Conservation (phyloP, 2,329 filamentous ascomycete species). For the Cercospora sp. region DNA sequence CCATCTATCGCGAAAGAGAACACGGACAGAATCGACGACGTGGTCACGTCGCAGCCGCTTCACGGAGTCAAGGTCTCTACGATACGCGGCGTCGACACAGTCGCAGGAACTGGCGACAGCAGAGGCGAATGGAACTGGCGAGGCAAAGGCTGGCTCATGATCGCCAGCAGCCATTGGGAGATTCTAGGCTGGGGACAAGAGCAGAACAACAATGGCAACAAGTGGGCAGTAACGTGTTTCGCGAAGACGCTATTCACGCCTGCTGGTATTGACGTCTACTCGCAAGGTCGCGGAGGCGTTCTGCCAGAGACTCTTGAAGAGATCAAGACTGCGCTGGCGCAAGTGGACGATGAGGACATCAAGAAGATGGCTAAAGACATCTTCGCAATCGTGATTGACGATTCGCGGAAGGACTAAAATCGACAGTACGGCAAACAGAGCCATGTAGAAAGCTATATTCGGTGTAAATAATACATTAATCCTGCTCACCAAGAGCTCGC, state of each 20-base stretch:
- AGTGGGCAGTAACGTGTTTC: conserved; percentile 83
- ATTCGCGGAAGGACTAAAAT: conserved; percentile 25
- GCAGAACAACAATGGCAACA: conserved; percentile 38
- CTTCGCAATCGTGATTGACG: conserved; percentile 49
- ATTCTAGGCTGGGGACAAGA: conserved; percentile 71
- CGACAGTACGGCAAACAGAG: neutral
- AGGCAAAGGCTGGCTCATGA: conserved; percentile 71
- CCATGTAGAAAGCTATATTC: neutral
- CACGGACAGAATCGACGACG: conserved; percentile 64
- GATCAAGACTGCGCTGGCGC: conserved; percentile 58
- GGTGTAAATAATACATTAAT: neutral
- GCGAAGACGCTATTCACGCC: conserved; percentile 79
- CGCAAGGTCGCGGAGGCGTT: conserved; percentile 61
- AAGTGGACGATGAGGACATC: conserved; percentile 54
- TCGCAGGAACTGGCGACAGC: conserved; percentile 36
- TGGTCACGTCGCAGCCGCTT: conserved; percentile 67
- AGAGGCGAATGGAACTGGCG: conserved; percentile 69
- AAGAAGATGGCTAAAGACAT: conserved; percentile 54
- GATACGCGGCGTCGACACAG: conserved; percentile 66
- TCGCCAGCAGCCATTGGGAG: conserved; percentile 78
- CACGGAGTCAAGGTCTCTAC: conserved; percentile 55
- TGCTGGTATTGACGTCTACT: conserved; percentile 78
- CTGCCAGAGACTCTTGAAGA: conserved; percentile 56
- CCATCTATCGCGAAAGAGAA: conserved; percentile 36
- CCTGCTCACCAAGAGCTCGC: neutral